A percentile compares a stretch with the other conserved stretches of the same genome.
Evolutionary conservation across 2,329 filamentous ascomycete species (phyloP).

Genomic region (Penicillium sp.): DNA sequence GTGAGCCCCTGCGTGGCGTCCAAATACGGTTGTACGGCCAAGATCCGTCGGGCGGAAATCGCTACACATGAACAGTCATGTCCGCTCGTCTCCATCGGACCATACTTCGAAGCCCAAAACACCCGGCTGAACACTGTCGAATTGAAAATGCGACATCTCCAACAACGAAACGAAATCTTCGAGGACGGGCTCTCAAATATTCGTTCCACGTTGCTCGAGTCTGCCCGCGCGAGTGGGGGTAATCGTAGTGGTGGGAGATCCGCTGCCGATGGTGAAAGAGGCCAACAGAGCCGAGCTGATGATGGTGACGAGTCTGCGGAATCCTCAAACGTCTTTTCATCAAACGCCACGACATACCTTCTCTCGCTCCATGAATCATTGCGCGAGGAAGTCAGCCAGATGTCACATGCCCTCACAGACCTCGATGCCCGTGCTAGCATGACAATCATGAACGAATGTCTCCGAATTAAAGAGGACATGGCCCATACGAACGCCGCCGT

Average conservation of each 20-base stretch:
- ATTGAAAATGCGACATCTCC: slow-evolving; percentile 48
- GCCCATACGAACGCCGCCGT: slow-evolving; percentile 64
- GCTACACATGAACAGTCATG: slow-evolving; percentile 54
- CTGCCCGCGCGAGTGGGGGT: slow-evolving; percentile 23
- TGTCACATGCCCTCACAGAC: slow-evolving; percentile 60
- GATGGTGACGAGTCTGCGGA: slow-evolving; percentile 20
- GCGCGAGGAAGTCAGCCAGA: slow-evolving; percentile 61
- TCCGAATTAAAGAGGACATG: slow-evolving; percentile 66
- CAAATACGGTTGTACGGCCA: slow-evolving; percentile 49
- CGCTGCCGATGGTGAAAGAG: slow-evolving; percentile 16
- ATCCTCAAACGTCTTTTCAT: slow-evolving; percentile 35
- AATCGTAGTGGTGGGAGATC: slow-evolving; percentile 9
- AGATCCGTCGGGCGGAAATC: slow-evolving; percentile 41
- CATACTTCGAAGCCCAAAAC: slow-evolving; percentile 50
- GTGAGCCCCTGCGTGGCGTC: slow-evolving; percentile 43
- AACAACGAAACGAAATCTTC: slow-evolving; percentile 53
- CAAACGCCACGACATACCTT: slow-evolving; percentile 59
- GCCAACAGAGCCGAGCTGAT: slow-evolving; percentile 15
- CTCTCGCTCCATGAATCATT: slow-evolving; percentile 65
- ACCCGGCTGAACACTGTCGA: slow-evolving; percentile 49
- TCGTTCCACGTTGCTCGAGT: slow-evolving; percentile 42
- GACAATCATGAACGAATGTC: slow-evolving; percentile 66
- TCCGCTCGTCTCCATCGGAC: slow-evolving; percentile 53
- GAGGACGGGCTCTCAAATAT: slow-evolving; percentile 51
- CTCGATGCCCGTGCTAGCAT: slow-evolving; percentile 65